A percentile compares a stretch with the other conserved stretches of the same genome.
Conservation (phyloP, 352 stramenopile species). For the Pythium guiyangense region DNA sequence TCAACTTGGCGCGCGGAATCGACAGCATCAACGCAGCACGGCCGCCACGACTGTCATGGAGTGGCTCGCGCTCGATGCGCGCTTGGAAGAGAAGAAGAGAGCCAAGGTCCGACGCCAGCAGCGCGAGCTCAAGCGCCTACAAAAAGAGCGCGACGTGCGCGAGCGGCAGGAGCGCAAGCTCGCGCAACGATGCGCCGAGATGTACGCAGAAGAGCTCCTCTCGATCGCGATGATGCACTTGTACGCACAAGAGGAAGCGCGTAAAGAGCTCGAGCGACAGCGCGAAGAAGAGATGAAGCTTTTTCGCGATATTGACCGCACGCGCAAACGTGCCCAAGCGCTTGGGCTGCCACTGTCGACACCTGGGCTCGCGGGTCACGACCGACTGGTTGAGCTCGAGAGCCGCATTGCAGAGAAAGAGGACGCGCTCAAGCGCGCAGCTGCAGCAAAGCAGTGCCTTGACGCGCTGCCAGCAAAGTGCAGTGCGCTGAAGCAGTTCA, state of each 20-base stretch:
- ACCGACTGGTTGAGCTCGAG: conserved; percentile 30
- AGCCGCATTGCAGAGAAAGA: conserved; percentile 32
- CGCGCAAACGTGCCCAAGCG: conserved; percentile 20
- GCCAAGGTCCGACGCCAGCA: conserved; percentile 38
- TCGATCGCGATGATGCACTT: conserved; percentile 36
- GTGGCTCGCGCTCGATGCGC: conserved; percentile 41
- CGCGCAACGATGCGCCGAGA: conserved; percentile 32
- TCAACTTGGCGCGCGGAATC: conserved; percentile 1
- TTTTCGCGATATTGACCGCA: conserved; percentile 19
- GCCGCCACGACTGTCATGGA: conserved; percentile 27
- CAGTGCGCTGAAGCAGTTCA: conserved; percentile 20
- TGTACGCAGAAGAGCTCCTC: conserved; percentile 46
- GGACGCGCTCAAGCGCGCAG: conserved; percentile 14
- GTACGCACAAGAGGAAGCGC: conserved; percentile 20
- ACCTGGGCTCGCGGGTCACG: conserved; percentile 17
- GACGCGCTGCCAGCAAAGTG: conserved; percentile 37
- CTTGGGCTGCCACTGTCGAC: conserved; percentile 35
- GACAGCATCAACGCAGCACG: neutral
- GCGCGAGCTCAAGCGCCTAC: conserved; percentile 33
- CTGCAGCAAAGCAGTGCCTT: conserved; percentile 28
- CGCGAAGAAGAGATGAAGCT: conserved; percentile 34
- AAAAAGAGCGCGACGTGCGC: conserved; percentile 20
- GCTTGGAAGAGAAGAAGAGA: conserved; percentile 43
- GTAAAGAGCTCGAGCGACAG: conserved; percentile 18
- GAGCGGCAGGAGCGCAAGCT: conserved; percentile 31